Conservation (phyloP, 768 basidiomycete genomes). For the Russula foetens region DNA sequence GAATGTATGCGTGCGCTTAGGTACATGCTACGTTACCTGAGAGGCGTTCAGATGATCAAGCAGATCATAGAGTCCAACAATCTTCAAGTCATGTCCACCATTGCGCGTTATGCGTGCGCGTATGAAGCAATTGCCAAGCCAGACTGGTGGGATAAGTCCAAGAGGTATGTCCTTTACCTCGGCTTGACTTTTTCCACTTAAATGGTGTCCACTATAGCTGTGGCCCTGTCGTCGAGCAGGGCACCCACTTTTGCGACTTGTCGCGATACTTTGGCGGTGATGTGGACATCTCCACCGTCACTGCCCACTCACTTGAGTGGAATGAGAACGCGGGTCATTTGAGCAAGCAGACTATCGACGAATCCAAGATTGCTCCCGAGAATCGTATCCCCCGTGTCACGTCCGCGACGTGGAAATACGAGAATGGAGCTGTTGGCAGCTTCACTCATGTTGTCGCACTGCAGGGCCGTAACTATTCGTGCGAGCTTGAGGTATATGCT, state of each 20-base stretch:
- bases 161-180: conserved; percentile 40
- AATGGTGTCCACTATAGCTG: conserved; percentile 35
- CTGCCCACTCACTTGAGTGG: conserved; percentile 88
- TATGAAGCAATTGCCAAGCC: conserved; percentile 73
- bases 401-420: conserved; percentile 93
- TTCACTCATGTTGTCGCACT: conserved; percentile 87
- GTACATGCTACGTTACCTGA: conserved; percentile 91
- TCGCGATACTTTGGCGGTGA: conserved; percentile 97
- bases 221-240: conserved; percentile 83
- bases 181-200: background rate
- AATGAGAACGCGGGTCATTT: conserved; percentile 82
- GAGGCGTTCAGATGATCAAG: conserved; percentile 95
- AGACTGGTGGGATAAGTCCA: conserved; percentile 93
- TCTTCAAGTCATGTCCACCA: conserved; percentile 91
- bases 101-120: conserved; percentile 89
- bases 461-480: conserved; percentile 89
- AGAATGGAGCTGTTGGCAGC: conserved; percentile 86
- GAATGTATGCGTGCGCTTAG: conserved; percentile 30
- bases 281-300: conserved; percentile 73
- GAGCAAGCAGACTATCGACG: conserved; percentile 75
- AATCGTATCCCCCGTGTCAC: conserved; percentile 94
- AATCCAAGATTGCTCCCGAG: conserved; percentile 73
- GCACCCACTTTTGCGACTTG: conserved; percentile 95
- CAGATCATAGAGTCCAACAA: conserved; percentile 91
- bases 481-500: conserved; percentile 88